Conservation (phyloP, 495 filamentous ascomycete genomes). For the Alectoria sarmentosa region DNA sequence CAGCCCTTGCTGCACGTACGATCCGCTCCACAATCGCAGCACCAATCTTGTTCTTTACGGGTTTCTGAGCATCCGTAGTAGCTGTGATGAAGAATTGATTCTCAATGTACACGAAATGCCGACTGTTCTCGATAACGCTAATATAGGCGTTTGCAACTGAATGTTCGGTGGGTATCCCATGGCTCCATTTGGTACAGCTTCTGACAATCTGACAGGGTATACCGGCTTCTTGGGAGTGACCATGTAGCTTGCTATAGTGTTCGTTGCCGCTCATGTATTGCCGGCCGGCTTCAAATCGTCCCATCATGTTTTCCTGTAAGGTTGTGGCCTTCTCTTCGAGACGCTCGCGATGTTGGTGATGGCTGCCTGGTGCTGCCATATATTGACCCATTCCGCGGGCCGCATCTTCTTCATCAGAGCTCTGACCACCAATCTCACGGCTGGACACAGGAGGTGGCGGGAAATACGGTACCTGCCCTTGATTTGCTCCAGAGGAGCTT, state of each 20-base stretch:
- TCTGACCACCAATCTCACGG: constrained; percentile 36
- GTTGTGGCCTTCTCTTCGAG: constrained; percentile 29
- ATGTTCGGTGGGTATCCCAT: constrained; percentile 63
- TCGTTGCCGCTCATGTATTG: constrained; percentile 27
- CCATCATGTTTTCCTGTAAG: constrained; percentile 35
- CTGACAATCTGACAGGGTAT: constrained; percentile 63
- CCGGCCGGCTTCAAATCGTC: constrained; percentile 41
- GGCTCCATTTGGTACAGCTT: constrained; percentile 66
- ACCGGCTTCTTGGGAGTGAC: constrained; percentile 32
- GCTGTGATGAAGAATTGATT: constrained; percentile 99
- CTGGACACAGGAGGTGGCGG: constrained; percentile 37
- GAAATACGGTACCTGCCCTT: constrained; percentile 37
- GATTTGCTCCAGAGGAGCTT: constrained; percentile 18
- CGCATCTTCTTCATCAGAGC: constrained; percentile 32
- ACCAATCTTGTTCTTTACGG: constrained; percentile 82
- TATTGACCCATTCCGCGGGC: constrained; percentile 17
- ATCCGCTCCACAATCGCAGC: constrained; percentile 85
- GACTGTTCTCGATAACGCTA: constrained; percentile 67
- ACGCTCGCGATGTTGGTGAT: constrained; percentile 16
- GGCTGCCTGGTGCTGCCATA: not conserved
- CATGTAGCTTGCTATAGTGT: constrained; percentile 19
- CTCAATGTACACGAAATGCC: constrained; percentile 90
- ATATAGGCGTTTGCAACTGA: constrained; percentile 88
- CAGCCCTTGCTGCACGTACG: constrained; percentile 61
- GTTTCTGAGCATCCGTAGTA: constrained; percentile 64